Evolutionary conservation across 2,329 filamentous ascomycete genomes (phyloP).

Genomic region (Botrytis byssoidea): DNA sequence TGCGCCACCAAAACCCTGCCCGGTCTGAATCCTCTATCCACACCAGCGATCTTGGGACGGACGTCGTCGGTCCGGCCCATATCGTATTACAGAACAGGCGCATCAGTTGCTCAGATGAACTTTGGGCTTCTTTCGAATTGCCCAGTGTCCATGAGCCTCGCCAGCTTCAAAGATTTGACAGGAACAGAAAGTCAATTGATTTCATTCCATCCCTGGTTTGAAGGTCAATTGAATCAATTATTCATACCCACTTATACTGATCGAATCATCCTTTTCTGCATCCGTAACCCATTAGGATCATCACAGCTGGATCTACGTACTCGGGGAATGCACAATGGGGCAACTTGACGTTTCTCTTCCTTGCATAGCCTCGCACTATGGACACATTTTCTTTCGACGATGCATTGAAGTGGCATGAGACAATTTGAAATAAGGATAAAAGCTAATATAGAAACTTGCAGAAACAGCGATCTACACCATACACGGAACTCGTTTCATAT

Average conservation of each 20-base stretch:
- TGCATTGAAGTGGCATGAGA: conserved; percentile 26
- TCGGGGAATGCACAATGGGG: conserved; percentile 20
- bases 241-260: conserved; percentile 26
- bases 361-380: conserved; percentile 27
- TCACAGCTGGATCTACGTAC: conserved; percentile 26
- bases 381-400: conserved; percentile 30
- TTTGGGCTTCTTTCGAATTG: background rate
- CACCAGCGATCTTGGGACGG: conserved; percentile 17
- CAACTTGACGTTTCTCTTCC: conserved; percentile 26
- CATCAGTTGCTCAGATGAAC: conserved; percentile 29
- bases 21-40: conserved; percentile 12
- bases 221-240: background rate
- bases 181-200: background rate
- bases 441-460: conserved; percentile 29
- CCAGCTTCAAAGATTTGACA: conserved; percentile 14
- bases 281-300: conserved; percentile 26
- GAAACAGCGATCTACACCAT: conserved; percentile 24
- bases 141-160: conserved; percentile 28
- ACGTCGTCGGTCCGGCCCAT: conserved; percentile 29
- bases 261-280: conserved; percentile 28
- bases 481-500: conserved; percentile 32
- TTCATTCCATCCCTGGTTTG: background rate
- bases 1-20: conserved; percentile 27
- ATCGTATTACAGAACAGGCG: conserved; percentile 24
- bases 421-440: conserved; percentile 21